Evolutionary conservation across 768 basidiomycete genomes (phyloP).

Genomic region (Strobilomyces echinocephalus): DNA sequence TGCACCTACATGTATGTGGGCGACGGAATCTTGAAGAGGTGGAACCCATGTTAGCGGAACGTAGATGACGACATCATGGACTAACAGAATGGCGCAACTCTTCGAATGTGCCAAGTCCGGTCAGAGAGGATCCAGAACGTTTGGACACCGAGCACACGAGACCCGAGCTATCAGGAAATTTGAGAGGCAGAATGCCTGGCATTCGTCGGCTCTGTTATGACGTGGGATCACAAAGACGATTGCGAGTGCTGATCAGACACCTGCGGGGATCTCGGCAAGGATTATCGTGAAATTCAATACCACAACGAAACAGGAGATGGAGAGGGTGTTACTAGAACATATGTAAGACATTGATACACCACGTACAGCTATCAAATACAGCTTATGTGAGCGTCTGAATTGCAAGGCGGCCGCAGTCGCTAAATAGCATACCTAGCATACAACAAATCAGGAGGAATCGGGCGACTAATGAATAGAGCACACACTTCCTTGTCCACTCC

Average conservation of each 20-base stretch:
- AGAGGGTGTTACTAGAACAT: slow-evolving; percentile 31
- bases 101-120: not conserved
- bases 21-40: not conserved
- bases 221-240: not conserved
- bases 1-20: slow-evolving; percentile 11
- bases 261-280: not conserved
- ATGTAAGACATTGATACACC: slow-evolving; percentile 32
- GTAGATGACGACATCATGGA: not conserved
- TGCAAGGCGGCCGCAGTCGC: slow-evolving; percentile 24
- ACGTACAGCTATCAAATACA: slow-evolving; percentile 30
- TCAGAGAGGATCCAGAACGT: not conserved
- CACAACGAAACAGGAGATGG: slow-evolving; percentile 14
- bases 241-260: not conserved
- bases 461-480: not conserved
- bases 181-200: not conserved
- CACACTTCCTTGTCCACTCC: slow-evolving; percentile 99
- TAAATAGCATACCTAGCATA: slow-evolving; percentile 50
- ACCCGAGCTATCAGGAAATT: not conserved
- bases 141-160: not conserved
- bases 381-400: slow-evolving; percentile 22
- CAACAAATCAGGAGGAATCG: not conserved
- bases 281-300: slow-evolving; percentile 16
- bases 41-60: not conserved
- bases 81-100: not conserved
- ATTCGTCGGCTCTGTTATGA: not conserved